Conservation (phyloP, 2,329 filamentous ascomycete species). For the Penicillium polonicum region DNA sequence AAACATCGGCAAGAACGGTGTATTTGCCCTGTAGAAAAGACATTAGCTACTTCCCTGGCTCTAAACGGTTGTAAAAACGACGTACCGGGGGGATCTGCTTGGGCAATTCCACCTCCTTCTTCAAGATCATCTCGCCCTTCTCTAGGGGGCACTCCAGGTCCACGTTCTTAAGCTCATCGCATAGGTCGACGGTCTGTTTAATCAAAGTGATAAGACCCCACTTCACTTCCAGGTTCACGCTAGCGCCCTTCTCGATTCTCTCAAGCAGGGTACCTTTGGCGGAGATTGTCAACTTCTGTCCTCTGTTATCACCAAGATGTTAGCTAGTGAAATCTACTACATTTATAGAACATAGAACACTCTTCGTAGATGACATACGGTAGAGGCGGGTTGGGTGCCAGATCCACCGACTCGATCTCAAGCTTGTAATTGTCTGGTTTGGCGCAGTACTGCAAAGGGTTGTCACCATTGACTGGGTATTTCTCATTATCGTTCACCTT, state of each 20-base stretch:
- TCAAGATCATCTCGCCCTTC: constrained; percentile 69
- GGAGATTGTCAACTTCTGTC: constrained; percentile 71
- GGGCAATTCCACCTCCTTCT: constrained; percentile 81
- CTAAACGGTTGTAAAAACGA: constrained; percentile 23
- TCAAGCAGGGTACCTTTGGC: constrained; percentile 74
- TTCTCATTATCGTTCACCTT: constrained; percentile 47
- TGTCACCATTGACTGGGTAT: constrained; percentile 74
- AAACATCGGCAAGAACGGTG: constrained; percentile 82
- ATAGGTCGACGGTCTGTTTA: constrained; percentile 76
- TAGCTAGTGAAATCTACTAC: constrained; percentile 9
- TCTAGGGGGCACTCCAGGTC: constrained; percentile 86
- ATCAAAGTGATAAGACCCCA: constrained; percentile 91
- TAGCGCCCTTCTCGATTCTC: constrained; percentile 72
- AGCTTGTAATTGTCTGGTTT: constrained; percentile 70
- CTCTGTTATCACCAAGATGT: constrained; percentile 54
- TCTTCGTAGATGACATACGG: constrained; percentile 60
- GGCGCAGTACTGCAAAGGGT: constrained; percentile 77
- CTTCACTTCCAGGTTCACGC: constrained; percentile 81
- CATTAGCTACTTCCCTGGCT: constrained; percentile 7
- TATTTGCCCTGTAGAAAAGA: constrained; percentile 70
- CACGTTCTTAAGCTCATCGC: constrained; percentile 83
- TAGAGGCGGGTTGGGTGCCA: constrained; percentile 80
- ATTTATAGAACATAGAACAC: neutral
- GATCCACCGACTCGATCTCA: constrained; percentile 73
- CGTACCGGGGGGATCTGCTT: constrained; percentile 83